A percentile compares a stretch with the other conserved stretches of the same genome.
These are phyloP conservation scores for Penicillium glabrum DNA, from an alignment of 2,329 filamentous ascomycete genomes.

Conservation along the genomic window DNA sequence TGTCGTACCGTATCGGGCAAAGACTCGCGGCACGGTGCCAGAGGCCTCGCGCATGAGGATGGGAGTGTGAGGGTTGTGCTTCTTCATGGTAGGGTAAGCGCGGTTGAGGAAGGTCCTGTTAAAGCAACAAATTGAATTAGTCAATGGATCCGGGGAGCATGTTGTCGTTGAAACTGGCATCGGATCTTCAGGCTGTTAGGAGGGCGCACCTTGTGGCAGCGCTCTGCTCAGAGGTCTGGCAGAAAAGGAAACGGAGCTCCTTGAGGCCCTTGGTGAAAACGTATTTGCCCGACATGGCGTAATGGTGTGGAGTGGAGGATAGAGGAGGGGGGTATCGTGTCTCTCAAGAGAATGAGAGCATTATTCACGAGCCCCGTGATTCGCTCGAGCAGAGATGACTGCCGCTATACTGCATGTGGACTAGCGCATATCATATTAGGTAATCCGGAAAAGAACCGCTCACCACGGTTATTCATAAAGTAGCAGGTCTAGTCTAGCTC, in stretches of 20 bases:
- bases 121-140: not conserved
- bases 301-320: slow-evolving; percentile 4
- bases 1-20: slow-evolving; percentile 81
- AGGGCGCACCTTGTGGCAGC: slow-evolving; percentile 74
- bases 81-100: slow-evolving; percentile 98
- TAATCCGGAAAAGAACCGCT: slow-evolving; percentile 9
- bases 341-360: slow-evolving; percentile 10
- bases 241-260: slow-evolving; percentile 96
- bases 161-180: not conserved
- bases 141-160: not conserved
- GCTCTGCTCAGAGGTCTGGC: slow-evolving; percentile 90
- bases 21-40: slow-evolving; percentile 81
- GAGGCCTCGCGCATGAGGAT: slow-evolving; percentile 93
- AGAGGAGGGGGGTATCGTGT: slow-evolving; percentile 6
- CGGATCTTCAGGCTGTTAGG: not conserved
- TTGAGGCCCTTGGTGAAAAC: slow-evolving; percentile 84
- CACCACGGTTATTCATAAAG: not conserved
- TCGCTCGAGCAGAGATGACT: slow-evolving; percentile 17
- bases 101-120: slow-evolving; percentile 81
- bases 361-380: slow-evolving; percentile 25
- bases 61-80: slow-evolving; percentile 90
- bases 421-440: slow-evolving; percentile 5
- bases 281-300: slow-evolving; percentile 85
- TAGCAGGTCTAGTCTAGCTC: not conserved
- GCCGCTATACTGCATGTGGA: slow-evolving; percentile 15